Percentiles rank a stretch among this genome's conserved stretches.
These are phyloP conservation scores for Salisapilia sapeloensis DNA, from an alignment of 352 stramenopile species.

Conservation along the genomic window DNA sequence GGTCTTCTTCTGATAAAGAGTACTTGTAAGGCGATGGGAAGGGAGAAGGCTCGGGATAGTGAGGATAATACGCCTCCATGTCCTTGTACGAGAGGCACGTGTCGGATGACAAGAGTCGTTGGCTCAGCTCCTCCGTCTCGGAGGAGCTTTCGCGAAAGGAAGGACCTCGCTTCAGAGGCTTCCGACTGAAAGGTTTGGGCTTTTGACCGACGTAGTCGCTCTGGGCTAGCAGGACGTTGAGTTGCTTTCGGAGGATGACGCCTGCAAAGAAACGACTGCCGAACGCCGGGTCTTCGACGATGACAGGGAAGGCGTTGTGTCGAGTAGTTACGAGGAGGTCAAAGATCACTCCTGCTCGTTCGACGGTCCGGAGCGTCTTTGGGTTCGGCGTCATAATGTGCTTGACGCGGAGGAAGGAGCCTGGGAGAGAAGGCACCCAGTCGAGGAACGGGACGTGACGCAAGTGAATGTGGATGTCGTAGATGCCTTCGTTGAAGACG, in stretches of 20 bases:
- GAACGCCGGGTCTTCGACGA: slow-evolving; percentile 70
- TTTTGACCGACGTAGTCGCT: slow-evolving; percentile 43
- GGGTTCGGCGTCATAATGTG: slow-evolving; percentile 93
- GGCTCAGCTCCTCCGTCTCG: not conserved
- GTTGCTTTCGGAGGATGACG: slow-evolving; percentile 64
- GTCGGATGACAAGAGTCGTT: slow-evolving; percentile 2
- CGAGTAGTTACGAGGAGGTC: slow-evolving; percentile 75
- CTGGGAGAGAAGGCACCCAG: slow-evolving; percentile 47
- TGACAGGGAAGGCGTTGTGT: slow-evolving; percentile 80
- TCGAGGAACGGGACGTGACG: slow-evolving; percentile 69
- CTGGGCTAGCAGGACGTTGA: slow-evolving; percentile 59
- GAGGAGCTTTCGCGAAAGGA: slow-evolving; percentile 1
- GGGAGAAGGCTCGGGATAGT: slow-evolving; percentile 47
- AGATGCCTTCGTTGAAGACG: slow-evolving; percentile 97
- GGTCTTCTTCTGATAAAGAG: slow-evolving; percentile 60
- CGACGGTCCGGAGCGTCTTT: slow-evolving; percentile 87
- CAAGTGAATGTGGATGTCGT: slow-evolving; percentile 98
- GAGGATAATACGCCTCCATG: slow-evolving; percentile 71
- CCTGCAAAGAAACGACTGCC: slow-evolving; percentile 70
- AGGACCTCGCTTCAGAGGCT: no score
- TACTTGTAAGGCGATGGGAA: slow-evolving; percentile 14
- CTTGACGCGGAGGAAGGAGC: slow-evolving; percentile 57
- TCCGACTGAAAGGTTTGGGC: slow-evolving; percentile 53
- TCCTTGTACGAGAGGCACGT: slow-evolving; percentile 66
- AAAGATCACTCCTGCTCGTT: slow-evolving; percentile 88